Base-by-base conservation (phyloP, 1,139 yeast genomes). In the Maudiozyma humilis region DNA sequence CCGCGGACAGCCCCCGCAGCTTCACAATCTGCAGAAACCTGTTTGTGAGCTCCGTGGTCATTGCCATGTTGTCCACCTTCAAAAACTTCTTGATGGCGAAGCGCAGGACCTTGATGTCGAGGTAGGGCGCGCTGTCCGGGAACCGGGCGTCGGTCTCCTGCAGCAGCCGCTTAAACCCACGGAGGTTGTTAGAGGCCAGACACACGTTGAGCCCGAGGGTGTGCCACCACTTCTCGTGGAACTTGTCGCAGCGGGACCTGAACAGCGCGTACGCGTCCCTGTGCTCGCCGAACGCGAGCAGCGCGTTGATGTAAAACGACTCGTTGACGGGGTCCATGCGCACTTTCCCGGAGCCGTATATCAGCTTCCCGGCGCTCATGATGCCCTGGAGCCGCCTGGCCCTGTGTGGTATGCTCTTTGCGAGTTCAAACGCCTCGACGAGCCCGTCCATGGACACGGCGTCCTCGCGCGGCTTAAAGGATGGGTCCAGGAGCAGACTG, bases 181-280 rank as follows among this genome's bases (percentile, higher is more conserved):
- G 53, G 14, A 66, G 41, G 38, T 63, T 54, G n/a, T 59, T 60
- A 8, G 55, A 44, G 10, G 61, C 53, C 32, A 67, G 46, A 18
- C 59, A 50, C 13, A 62, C 53, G 52, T 61, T 59, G 52, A 65
- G 48, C 18, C 68, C 63, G 37, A 65, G 44, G 44, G 66, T 70
- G 47, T 60, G 54, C 70, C 70, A 66, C 69, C 70, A 67, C 39
- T 65, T 51, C 43, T 65, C 58, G 27, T 58, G 47, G 1, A 63
- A 55, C 20, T 56, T 58, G 4, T 48, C 54, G 35, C 55, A 51
- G 23, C 51, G 50, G 7, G 57, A 51, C 16, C 50, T 41, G 40
- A 65, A 57, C 14, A 66, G 45, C 7, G 48, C 45, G 5, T 51
- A 50, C 0, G 69, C 70, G 30, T 55, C 53, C 17, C 51, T 49